phyloP scores from a whole-genome alignment of 2,329 filamentous ascomycete genomes.

The Pleomassaria siparia region DNA sequence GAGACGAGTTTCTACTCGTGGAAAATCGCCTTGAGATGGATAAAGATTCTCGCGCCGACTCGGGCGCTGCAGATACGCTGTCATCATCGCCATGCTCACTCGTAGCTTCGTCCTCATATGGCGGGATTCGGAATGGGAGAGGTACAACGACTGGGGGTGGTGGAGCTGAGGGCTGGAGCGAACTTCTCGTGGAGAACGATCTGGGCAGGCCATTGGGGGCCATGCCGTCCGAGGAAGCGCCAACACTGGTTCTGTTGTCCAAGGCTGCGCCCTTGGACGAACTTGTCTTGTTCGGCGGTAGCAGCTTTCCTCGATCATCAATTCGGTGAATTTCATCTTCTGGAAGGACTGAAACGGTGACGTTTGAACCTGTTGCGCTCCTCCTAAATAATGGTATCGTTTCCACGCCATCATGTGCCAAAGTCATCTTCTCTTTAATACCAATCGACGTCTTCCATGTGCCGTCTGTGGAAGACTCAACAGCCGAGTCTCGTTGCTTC shows the following conservation, averaged over 20 bases:
- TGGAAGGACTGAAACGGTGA: conserved; percentile 57
- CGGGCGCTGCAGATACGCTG: conserved; percentile 61
- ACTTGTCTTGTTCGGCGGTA: conserved; percentile 11
- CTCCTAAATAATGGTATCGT: conserved; percentile 54
- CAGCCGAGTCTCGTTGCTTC: conserved; percentile 52
- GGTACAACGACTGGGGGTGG: conserved; percentile 61
- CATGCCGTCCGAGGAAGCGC: conserved; percentile 8
- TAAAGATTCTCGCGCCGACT: conserved; percentile 18
- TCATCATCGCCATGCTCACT: conserved; percentile 51
- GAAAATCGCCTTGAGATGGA: conserved; percentile 30
- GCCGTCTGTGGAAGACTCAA: conserved; percentile 45
- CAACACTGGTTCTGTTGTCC: conserved; percentile 8
- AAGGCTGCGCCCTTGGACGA: conserved; percentile 9
- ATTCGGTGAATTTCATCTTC: conserved; percentile 50
- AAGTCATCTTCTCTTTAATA: conserved; percentile 39
- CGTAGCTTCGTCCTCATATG: conserved; percentile 43
- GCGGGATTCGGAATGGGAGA: conserved; percentile 67
- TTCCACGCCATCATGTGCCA: conserved; percentile 55
- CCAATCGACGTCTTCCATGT: conserved; percentile 38
- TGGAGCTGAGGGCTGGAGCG: conserved; percentile 36
- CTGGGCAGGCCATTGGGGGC: conserved; percentile 4
- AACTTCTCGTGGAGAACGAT: conserved; percentile 15
- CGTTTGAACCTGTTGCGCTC: conserved; percentile 49
- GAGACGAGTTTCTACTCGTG: conserved; percentile 16
- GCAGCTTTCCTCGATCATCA: conserved; percentile 32